A percentile compares a stretch with the other conserved stretches of the same genome.
Conservation (phyloP, 805 yeast genomes). For the Ogataea neopini region DNA sequence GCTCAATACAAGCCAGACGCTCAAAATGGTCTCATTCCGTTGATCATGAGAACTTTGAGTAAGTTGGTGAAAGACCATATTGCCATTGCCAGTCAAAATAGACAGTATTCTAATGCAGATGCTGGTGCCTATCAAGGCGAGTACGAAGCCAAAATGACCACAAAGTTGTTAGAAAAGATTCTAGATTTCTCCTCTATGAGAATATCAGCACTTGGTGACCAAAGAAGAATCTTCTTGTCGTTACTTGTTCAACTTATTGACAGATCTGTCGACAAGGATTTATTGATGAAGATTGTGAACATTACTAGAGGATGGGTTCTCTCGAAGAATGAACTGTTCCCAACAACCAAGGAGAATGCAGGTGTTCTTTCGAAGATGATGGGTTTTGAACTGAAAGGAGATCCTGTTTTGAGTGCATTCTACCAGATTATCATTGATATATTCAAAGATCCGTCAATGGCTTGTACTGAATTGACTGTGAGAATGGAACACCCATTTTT, state of each 20-base stretch:
- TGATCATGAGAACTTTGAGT: constrained; percentile 83
- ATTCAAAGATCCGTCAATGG: constrained; percentile 75
- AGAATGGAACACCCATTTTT: constrained; percentile 96
- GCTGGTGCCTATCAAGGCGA: constrained; percentile 40
- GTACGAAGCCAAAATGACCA: constrained; percentile 77
- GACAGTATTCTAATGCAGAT: constrained; percentile 30
- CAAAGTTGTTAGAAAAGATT: constrained; percentile 71
- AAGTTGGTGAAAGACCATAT: constrained; percentile 88
- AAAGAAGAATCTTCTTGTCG: constrained; percentile 83
- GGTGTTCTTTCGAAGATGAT: constrained; percentile 92
- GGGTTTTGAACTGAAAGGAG: constrained; percentile 87
- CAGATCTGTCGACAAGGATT: constrained; percentile 74
- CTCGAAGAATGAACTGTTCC: constrained; percentile 78
- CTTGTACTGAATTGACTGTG: constrained; percentile 85
- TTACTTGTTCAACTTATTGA: constrained; percentile 88
- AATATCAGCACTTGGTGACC: constrained; percentile 87
- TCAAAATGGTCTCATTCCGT: constrained; percentile 72
- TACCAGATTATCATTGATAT: constrained; percentile 86
- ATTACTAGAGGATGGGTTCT: constrained; percentile 91
- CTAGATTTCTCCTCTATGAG: constrained; percentile 77
- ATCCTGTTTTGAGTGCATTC: constrained; percentile 71
- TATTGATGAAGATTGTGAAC: constrained; percentile 70
- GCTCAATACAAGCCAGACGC: constrained; percentile 72
- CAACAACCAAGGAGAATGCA: constrained; percentile 94
- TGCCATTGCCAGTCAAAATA: constrained; percentile 53